phyloP scores from a whole-genome alignment of 352 stramenopile genomes.

The Phytopythium vexans region DNA sequence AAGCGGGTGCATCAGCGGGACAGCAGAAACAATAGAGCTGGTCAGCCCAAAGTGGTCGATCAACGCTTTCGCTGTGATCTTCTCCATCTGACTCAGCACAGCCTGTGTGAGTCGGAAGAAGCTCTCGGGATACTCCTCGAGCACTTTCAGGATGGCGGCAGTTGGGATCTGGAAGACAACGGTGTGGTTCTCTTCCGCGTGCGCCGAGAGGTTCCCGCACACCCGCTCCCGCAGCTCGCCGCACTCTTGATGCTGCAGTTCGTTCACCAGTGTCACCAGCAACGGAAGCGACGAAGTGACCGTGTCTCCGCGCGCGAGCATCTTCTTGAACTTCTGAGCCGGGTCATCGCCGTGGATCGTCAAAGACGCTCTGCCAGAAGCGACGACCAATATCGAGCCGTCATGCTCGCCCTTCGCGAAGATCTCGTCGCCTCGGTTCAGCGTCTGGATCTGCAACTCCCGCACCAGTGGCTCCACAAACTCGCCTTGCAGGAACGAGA shows the following conservation, averaged over 20 bases:
- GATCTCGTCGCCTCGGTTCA: conserved; percentile 48
- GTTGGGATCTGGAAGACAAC: conserved; percentile 64
- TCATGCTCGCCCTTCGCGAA: conserved; percentile 58
- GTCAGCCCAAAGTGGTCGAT: conserved; percentile 80
- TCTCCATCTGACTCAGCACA: conserved; percentile 76
- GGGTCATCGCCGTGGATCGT: conserved; percentile 47
- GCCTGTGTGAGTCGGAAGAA: conserved; percentile 75
- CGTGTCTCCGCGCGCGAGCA: conserved; percentile 55
- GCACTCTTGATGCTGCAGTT: conserved; percentile 25
- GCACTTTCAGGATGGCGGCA: conserved; percentile 40
- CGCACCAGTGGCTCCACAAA: conserved; percentile 58
- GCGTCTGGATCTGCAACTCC: conserved; percentile 55
- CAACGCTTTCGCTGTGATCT: conserved; percentile 74
- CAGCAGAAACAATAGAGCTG: conserved; percentile 32
- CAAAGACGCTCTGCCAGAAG: conserved; percentile 49
- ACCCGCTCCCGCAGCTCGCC: conserved; percentile 35
- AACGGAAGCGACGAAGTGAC: conserved; percentile 69
- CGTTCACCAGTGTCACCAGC: conserved; percentile 50
- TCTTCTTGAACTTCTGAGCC: conserved; percentile 43
- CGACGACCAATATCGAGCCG: conserved; percentile 75
- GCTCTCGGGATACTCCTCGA: conserved; percentile 59
- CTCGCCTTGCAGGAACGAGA: conserved; percentile 70
- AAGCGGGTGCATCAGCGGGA: conserved; percentile 24
- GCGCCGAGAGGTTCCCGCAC: conserved; percentile 52
- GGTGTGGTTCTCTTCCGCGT: conserved; percentile 41